Evolutionary conservation across 2,329 filamentous ascomycete genomes (phyloP).

Genomic region (Botrytis medusae): DNA sequence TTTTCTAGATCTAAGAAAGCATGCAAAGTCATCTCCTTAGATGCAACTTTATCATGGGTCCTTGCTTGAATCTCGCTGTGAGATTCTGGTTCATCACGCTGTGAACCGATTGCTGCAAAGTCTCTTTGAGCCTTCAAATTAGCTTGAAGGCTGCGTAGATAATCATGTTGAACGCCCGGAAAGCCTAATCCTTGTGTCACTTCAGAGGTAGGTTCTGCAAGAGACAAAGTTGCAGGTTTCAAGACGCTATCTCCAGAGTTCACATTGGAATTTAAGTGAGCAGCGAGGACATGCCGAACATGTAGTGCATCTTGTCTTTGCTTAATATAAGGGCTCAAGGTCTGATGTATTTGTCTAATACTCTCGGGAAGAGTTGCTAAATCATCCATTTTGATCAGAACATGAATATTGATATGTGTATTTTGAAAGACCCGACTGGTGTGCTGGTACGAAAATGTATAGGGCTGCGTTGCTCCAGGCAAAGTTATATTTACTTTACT

Average conservation of each 20-base stretch:
- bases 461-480: not conserved
- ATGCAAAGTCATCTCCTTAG: constrained; percentile 42
- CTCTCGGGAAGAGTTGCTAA: constrained; percentile 39
- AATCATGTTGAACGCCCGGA: constrained; percentile 53
- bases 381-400: constrained; percentile 29
- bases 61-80: constrained; percentile 24
- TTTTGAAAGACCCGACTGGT: not conserved
- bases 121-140: constrained; percentile 53
- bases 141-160: constrained; percentile 53
- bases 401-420: not conserved
- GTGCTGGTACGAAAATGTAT: not conserved
- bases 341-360: constrained; percentile 44
- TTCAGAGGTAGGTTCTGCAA: constrained; percentile 46
- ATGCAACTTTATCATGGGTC: constrained; percentile 24
- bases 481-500: constrained; percentile 2
- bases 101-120: constrained; percentile 41
- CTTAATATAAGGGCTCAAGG: constrained; percentile 54
- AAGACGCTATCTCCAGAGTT: constrained; percentile 41
- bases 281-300: constrained; percentile 55
- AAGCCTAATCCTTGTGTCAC: constrained; percentile 42
- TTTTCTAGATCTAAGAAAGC: constrained; percentile 53
- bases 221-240: constrained; percentile 44
- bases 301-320: constrained; percentile 57
- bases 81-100: constrained; percentile 25
- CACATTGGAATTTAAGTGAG: constrained; percentile 52